A percentile compares a stretch with the other conserved stretches of the same genome.
These are phyloP conservation scores for Nyssa sinensis DNA, from an alignment of 148 eudicot species.

Conservation along the genomic window DNA sequence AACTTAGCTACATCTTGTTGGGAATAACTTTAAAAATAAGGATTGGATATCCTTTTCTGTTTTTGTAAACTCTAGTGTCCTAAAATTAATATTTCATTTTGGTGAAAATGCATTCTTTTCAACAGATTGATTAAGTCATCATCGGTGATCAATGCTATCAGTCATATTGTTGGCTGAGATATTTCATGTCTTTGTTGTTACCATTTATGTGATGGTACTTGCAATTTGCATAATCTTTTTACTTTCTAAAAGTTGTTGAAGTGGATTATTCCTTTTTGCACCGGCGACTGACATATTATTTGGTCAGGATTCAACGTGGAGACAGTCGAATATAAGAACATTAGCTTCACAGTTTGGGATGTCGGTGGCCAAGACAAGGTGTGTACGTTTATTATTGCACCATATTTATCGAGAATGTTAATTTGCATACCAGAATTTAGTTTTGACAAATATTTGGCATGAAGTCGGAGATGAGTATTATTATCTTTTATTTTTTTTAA, in stretches of 20 bases:
- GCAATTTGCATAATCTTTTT: neutral
- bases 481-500: too few relatives aligned
- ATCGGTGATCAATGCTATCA: neutral
- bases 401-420: neutral
- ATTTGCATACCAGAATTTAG: too few relatives aligned
- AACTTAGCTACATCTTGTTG: neutral
- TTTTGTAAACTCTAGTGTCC: neutral
- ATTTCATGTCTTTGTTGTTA: too few relatives aligned
- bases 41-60: neutral
- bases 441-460: too few relatives aligned
- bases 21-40: neutral
- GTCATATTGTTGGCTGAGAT: constrained; percentile 1
- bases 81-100: neutral
- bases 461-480: too few relatives aligned
- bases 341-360: constrained; percentile 77
- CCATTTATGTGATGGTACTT: neutral
- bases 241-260: neutral
- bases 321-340: constrained; percentile 68
- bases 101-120: neutral
- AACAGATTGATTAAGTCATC: neutral
- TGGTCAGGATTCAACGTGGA: constrained; percentile 60
- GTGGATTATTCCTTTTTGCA: neutral
- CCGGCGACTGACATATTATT: constrained; percentile 3
- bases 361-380: constrained; percentile 81
- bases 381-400: neutral